phyloP scores from a whole-genome alignment of 495 filamentous ascomycete species.

The Penicillium ochrochloron region DNA sequence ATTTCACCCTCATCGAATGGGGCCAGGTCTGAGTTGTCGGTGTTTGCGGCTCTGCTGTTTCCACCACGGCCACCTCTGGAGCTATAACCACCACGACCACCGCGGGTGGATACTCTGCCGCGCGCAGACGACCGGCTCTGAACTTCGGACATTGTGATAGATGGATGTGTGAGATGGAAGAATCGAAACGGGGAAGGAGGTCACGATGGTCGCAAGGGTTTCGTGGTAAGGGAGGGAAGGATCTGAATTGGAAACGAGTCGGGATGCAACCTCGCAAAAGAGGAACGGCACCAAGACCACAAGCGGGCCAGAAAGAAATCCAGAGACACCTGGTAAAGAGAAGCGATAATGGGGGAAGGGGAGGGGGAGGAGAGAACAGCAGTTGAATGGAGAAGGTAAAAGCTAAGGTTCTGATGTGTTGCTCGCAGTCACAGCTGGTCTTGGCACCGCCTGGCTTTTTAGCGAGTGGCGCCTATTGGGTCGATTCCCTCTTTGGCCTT shows the following conservation, averaged over 20 bases:
- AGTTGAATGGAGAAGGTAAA: slow-evolving; percentile 39
- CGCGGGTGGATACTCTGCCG: slow-evolving; percentile 80
- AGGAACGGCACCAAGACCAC: slow-evolving; percentile 47
- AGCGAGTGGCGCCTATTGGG: slow-evolving; percentile 43
- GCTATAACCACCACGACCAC: slow-evolving; percentile 80
- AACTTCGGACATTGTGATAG: slow-evolving; percentile 84
- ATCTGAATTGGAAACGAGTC: slow-evolving; percentile 28
- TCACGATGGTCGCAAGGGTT: slow-evolving; percentile 39
- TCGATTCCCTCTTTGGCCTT: background rate
- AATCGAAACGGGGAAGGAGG: slow-evolving; percentile 39
- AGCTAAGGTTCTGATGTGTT: slow-evolving; percentile 41
- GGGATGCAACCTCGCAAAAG: slow-evolving; percentile 46
- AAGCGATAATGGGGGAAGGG: slow-evolving; percentile 24
- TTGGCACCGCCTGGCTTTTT: slow-evolving; percentile 40
- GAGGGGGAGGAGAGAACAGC: slow-evolving; percentile 32
- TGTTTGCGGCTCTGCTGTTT: slow-evolving; percentile 71
- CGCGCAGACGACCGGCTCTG: slow-evolving; percentile 78
- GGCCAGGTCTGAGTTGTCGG: slow-evolving; percentile 59
- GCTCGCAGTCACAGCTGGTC: slow-evolving; percentile 36
- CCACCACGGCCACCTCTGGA: slow-evolving; percentile 70
- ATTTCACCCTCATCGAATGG: slow-evolving; percentile 84
- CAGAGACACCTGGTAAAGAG: slow-evolving; percentile 36
- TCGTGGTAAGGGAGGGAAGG: slow-evolving; percentile 35
- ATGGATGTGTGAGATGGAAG: slow-evolving; percentile 43
- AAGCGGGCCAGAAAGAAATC: slow-evolving; percentile 49